phyloP scores from a whole-genome alignment of 2,329 filamentous ascomycete genomes.

The Arachnopeziza araneosa region DNA sequence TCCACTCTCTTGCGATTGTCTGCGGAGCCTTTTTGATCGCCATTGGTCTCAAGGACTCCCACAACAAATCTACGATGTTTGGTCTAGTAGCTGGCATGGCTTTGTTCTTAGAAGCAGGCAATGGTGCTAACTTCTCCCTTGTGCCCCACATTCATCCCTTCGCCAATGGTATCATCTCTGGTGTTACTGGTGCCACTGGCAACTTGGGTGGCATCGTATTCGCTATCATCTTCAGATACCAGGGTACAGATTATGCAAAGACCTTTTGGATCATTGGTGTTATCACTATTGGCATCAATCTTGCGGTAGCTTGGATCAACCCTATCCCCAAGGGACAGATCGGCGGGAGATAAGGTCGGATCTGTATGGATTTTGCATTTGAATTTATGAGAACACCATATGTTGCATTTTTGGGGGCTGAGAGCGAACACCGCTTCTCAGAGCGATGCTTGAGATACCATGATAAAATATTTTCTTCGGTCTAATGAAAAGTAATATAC shows the following conservation, averaged over 20 bases:
- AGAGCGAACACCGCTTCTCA: neutral
- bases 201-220: conserved; percentile 85
- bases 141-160: conserved; percentile 77
- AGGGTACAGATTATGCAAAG: conserved; percentile 60
- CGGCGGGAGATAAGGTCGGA: conserved; percentile 31
- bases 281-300: conserved; percentile 64
- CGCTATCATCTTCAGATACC: conserved; percentile 76
- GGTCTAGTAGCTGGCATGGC: conserved; percentile 72
- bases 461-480: neutral
- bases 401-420: neutral
- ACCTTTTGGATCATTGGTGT: conserved; percentile 79
- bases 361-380: neutral
- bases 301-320: conserved; percentile 58
- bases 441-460: neutral
- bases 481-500: neutral
- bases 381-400: neutral
- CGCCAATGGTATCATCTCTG: conserved; percentile 74
- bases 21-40: conserved; percentile 55
- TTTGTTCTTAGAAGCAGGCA: conserved; percentile 78
- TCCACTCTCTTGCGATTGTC: conserved; percentile 50
- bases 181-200: conserved; percentile 71
- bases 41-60: conserved; percentile 60
- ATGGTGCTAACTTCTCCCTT: conserved; percentile 81
- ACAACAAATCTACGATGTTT: conserved; percentile 60
- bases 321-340: conserved; percentile 51